A percentile compares a stretch with the other conserved stretches of the same genome.
These are phyloP conservation scores for Mycena galericulata DNA, from an alignment of 768 basidiomycete species.

Conservation along the genomic window DNA sequence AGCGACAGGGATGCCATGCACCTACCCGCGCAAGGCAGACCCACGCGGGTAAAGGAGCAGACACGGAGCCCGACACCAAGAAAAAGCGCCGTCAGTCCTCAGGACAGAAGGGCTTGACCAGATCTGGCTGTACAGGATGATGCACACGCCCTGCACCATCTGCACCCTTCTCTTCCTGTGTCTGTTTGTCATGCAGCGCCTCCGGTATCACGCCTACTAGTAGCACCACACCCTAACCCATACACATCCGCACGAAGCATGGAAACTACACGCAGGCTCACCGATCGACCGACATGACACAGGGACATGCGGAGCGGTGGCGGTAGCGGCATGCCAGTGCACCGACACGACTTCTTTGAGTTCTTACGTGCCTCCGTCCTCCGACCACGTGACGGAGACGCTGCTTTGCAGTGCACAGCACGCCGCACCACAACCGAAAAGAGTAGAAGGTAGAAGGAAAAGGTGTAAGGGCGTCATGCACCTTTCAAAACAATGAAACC, in stretches of 20 bases:
- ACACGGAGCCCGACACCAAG: not conserved
- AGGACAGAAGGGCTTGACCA: slow-evolving; percentile 2
- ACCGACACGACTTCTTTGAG: not conserved
- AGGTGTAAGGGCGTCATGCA: not conserved
- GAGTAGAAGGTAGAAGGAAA: slow-evolving; percentile 12
- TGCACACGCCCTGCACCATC: slow-evolving; percentile 1
- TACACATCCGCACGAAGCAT: slow-evolving; percentile 2
- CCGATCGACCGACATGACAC: not conserved
- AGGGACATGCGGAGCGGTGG: not conserved
- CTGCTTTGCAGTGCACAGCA: not conserved
- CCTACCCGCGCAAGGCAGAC: no score
- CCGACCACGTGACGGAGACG: slow-evolving; percentile 2
- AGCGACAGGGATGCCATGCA: not conserved
- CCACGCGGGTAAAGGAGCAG: slow-evolving; percentile 7
- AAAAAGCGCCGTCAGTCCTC: not conserved
- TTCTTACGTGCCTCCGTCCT: slow-evolving; percentile 3
- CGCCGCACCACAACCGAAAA: slow-evolving; percentile 31
- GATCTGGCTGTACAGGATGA: not conserved
- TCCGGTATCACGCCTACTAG: not conserved
- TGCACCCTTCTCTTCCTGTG: not conserved
- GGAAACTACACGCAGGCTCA: not conserved
- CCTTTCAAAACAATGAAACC: slow-evolving; percentile 76
- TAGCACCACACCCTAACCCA: not conserved
- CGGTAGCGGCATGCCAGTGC: not conserved
- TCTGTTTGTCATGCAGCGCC: not conserved